Percentiles rank a stretch among this genome's conserved stretches.
phyloP scores from a whole-genome alignment of 148 eudicot species.

The Rhododendron griersonianum region DNA sequence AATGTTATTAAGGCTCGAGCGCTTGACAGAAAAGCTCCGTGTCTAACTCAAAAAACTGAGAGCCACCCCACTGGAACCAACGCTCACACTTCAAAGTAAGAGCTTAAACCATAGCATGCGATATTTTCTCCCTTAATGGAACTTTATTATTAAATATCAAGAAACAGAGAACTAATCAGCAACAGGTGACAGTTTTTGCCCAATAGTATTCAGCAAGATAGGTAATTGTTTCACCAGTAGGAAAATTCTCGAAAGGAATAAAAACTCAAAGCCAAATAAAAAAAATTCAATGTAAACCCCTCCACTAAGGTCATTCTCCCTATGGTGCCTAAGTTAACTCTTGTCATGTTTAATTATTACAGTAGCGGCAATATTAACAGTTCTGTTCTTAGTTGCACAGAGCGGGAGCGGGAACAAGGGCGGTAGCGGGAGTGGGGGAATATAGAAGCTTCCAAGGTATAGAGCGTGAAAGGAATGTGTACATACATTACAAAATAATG shows the following conservation, averaged over 20 bases:
- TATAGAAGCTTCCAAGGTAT: too few relatives aligned
- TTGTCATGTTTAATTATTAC: not conserved
- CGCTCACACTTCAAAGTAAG: not conserved
- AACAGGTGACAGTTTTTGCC: not conserved
- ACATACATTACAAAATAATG: too few relatives aligned
- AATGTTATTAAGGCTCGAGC: conserved; percentile 37
- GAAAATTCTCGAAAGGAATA: not conserved
- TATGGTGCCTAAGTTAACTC: not conserved
- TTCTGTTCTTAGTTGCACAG: not conserved
- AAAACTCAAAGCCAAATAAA: not conserved
- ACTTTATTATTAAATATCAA: not conserved
- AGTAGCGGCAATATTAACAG: not conserved
- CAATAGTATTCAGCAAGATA: not conserved
- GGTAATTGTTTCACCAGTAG: not conserved
- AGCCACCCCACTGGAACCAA: not conserved
- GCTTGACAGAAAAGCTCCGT: conserved; percentile 6
- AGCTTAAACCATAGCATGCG: not conserved
- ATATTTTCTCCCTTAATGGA: not conserved
- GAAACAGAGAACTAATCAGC: not conserved
- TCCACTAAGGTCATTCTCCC: not conserved
- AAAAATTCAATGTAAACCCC: not conserved
- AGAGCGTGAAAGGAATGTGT: too few relatives aligned
- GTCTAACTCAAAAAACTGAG: not conserved
- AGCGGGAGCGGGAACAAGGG: not conserved
- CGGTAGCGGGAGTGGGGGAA: too few relatives aligned